These are phyloP conservation scores for Rosa lucieae DNA, from an alignment of 306 rosid genomes.

Conservation along the genomic window DNA sequence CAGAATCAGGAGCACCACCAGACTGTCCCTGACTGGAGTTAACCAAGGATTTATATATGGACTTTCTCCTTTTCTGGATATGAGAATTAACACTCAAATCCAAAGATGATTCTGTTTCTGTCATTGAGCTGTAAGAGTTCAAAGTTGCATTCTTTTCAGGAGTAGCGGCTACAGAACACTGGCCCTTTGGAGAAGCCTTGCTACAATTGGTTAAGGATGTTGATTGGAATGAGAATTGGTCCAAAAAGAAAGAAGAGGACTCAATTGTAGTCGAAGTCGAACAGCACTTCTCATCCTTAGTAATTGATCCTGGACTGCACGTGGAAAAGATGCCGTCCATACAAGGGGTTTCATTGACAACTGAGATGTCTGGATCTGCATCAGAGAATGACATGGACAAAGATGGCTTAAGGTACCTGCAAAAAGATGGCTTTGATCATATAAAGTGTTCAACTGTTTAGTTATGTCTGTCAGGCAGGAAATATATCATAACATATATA, in stretches of 20 bases:
- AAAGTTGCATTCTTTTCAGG: conserved; percentile 51
- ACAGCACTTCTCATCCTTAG: conserved; percentile 46
- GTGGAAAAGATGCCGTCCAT: conserved; percentile 25
- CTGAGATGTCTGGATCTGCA: conserved; percentile 52
- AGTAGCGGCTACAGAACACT: conserved; percentile 43
- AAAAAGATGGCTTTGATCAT: conserved; percentile 34
- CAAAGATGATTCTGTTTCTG: conserved; percentile 58
- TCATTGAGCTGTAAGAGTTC: conserved; percentile 34
- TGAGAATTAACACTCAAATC: conserved; percentile 84
- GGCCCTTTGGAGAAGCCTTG: conserved; percentile 38
- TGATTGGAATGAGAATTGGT: conserved; percentile 35
- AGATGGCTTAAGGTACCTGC: conserved; percentile 50
- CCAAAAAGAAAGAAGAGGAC: conserved; percentile 43
- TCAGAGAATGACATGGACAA: conserved; percentile 31
- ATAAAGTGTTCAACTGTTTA: conserved; percentile 4
- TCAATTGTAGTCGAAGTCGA: conserved; percentile 56
- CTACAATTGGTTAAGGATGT: conserved; percentile 26
- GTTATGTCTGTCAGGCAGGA: conserved; percentile 6
- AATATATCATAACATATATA: conserved; percentile 1
- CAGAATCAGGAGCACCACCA: conserved; percentile 35
- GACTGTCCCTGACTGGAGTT: conserved; percentile 46
- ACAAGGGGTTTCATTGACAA: conserved; percentile 59
- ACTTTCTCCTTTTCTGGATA: conserved; percentile 67
- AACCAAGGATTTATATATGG: conserved; percentile 33
- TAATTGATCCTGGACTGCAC: conserved; percentile 47